These are phyloP conservation scores for Alternaria sp. DNA, from an alignment of 2,329 filamentous ascomycete genomes.

Conservation along the genomic window DNA sequence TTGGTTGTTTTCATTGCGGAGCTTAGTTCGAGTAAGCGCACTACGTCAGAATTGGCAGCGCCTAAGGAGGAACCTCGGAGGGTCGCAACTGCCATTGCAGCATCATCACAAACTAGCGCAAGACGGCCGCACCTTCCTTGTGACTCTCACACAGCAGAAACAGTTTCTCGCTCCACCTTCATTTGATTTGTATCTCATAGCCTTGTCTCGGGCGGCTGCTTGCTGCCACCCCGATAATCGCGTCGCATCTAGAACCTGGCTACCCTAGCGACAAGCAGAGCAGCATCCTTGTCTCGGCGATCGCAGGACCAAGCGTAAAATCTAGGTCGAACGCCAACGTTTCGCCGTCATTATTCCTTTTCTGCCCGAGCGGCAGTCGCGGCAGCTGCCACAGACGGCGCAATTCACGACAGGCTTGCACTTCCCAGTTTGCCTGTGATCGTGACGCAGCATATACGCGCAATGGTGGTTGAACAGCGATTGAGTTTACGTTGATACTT, in stretches of 20 bases:
- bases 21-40: neutral
- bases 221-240: neutral
- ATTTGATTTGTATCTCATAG: neutral
- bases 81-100: neutral
- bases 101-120: neutral
- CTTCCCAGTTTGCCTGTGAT: neutral
- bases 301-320: neutral
- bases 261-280: neutral
- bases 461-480: neutral
- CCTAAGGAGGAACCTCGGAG: neutral
- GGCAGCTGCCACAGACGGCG: neutral
- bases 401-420: neutral
- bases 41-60: neutral
- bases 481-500: slow-evolving; percentile 1
- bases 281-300: neutral
- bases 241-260: slow-evolving; percentile 4
- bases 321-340: slow-evolving; percentile 4
- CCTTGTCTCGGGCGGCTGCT: neutral
- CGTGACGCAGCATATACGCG: neutral
- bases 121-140: neutral
- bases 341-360: neutral
- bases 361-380: neutral
- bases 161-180: slow-evolving; percentile 2
- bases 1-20: slow-evolving; percentile 3
- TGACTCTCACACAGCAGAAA: neutral